These are phyloP conservation scores for Rhododendron ovatum DNA, from an alignment of 148 eudicot genomes.

Conservation along the genomic window DNA sequence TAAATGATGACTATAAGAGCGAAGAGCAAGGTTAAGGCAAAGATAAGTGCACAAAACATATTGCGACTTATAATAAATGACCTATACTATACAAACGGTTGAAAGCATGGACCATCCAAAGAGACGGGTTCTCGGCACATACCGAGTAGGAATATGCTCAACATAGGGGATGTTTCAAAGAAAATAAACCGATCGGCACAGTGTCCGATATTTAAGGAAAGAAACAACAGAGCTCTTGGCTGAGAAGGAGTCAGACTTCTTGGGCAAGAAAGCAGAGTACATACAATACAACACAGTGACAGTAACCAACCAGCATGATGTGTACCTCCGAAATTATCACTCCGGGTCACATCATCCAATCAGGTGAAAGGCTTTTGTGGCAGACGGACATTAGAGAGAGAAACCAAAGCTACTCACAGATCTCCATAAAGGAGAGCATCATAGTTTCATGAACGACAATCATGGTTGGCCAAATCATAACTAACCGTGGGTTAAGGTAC, in stretches of 20 bases:
- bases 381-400: not conserved
- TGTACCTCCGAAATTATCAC: not conserved
- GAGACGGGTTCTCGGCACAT: not conserved
- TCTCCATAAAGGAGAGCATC: no score
- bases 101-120: not conserved
- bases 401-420: no score
- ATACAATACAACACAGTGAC: no score
- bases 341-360: not conserved
- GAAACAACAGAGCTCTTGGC: not conserved
- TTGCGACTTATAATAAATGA: not conserved
- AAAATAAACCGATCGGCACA: not conserved
- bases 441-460: no score
- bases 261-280: not conserved
- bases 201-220: not conserved
- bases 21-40: no score
- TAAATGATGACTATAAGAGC: no score
- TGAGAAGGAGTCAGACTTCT: not conserved
- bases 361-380: not conserved
- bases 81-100: not conserved
- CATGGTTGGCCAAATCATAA: no score
- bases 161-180: not conserved
- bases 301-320: not conserved
- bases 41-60: not conserved
- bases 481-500: no score
- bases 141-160: not conserved